These are phyloP conservation scores for Globisporangium iwayamae DNA, from an alignment of 352 stramenopile species.

Conservation along the genomic window DNA sequence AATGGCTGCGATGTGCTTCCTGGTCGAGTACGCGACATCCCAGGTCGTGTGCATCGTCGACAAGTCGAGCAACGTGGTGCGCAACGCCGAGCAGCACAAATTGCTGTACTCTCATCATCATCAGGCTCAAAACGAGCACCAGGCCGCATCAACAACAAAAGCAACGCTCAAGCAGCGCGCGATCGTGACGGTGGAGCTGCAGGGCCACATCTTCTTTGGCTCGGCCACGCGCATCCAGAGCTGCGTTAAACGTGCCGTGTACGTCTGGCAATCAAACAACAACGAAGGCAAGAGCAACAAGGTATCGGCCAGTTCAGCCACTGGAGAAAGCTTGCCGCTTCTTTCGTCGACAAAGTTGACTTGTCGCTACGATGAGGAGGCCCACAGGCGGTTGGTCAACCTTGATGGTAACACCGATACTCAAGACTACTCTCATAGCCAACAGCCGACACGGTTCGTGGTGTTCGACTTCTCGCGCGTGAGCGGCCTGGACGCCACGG, in stretches of 20 bases:
- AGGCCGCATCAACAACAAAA: not conserved
- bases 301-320: not conserved
- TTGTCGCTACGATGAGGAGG: conserved; percentile 4
- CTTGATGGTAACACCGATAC: conserved; percentile 30
- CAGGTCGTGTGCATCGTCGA: conserved; percentile 54
- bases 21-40: conserved; percentile 75
- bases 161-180: conserved; percentile 32
- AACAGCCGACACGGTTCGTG: conserved; percentile 47
- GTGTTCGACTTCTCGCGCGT: conserved; percentile 78
- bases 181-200: conserved; percentile 63
- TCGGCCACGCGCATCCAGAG: conserved; percentile 69
- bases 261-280: conserved; percentile 21
- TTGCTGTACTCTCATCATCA: conserved; percentile 30
- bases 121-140: conserved; percentile 12
- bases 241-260: conserved; percentile 61
- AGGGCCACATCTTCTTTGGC: conserved; percentile 79
- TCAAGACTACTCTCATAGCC: not conserved
- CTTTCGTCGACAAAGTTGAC: conserved; percentile 13
- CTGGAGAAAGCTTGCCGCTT: conserved; percentile 26
- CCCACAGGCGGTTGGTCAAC: conserved; percentile 28
- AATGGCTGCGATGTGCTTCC: conserved; percentile 67
- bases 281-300: not conserved
- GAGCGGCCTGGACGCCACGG: conserved; percentile 77
- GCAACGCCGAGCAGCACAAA: conserved; percentile 57
- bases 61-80: conserved; percentile 65